Evolutionary conservation across 2,329 filamentous ascomycete genomes (phyloP).

Genomic region (Monosporascus sp.): DNA sequence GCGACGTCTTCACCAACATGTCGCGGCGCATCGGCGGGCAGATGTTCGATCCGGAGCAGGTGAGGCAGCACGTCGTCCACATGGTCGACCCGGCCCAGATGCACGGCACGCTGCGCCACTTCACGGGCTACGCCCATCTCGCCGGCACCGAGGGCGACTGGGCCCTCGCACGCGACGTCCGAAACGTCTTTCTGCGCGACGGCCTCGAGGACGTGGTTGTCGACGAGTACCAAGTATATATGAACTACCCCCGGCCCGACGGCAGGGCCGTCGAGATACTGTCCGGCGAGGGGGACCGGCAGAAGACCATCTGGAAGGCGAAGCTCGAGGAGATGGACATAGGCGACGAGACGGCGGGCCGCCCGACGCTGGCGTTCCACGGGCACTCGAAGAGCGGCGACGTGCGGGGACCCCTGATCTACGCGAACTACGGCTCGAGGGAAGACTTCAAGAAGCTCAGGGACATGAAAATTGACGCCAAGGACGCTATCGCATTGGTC

Average conservation of each 20-base stretch:
- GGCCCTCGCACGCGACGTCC: constrained; percentile 77
- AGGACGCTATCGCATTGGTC: constrained; percentile 79
- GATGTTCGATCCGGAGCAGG: constrained; percentile 77
- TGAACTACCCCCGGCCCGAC: constrained; percentile 79
- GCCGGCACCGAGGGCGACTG: constrained; percentile 93
- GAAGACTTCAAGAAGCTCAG: constrained; percentile 74
- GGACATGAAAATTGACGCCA: constrained; percentile 66
- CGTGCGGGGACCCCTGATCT: constrained; percentile 80
- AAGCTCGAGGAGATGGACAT: constrained; percentile 75
- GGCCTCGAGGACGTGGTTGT: constrained; percentile 70
- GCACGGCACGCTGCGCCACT: constrained; percentile 67
- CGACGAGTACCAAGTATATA: constrained; percentile 80
- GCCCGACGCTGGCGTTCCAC: constrained; percentile 77
- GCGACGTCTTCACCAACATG: constrained; percentile 70
- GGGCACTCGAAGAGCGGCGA: constrained; percentile 84
- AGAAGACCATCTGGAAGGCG: constrained; percentile 67
- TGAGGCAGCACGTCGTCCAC: constrained; percentile 69
- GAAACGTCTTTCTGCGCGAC: constrained; percentile 67
- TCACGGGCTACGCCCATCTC: constrained; percentile 81
- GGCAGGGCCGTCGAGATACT: constrained; percentile 80
- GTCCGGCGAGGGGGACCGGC: constrained; percentile 57
- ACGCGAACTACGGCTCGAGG: constrained; percentile 84
- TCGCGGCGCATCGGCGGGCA: constrained; percentile 58
- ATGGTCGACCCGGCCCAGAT: constrained; percentile 67
- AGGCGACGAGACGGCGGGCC: constrained; percentile 55